Conservation (phyloP, 2,329 filamentous ascomycete species). For the Davidsoniella australis region DNA sequence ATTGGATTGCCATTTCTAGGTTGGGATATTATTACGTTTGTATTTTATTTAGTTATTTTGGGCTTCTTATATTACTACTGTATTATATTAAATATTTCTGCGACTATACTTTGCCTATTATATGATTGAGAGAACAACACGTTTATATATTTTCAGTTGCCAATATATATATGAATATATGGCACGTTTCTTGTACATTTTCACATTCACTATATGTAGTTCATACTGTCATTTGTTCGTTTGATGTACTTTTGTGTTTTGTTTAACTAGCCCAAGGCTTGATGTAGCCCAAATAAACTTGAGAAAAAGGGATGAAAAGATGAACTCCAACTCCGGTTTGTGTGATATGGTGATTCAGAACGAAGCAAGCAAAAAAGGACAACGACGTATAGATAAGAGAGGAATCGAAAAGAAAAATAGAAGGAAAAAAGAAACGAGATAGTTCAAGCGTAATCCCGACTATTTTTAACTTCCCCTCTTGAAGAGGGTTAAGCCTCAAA, state of each 20-base stretch:
- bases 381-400: too few relatives aligned
- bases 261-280: constrained; percentile 11
- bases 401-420: neutral
- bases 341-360: constrained; percentile 5
- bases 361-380: neutral
- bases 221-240: too few relatives aligned
- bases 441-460: neutral
- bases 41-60: constrained; percentile 5
- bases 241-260: constrained; percentile 1
- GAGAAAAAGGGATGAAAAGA: constrained; percentile 7
- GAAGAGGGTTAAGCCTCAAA: neutral
- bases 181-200: neutral
- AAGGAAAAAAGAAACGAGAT: constrained; percentile 1
- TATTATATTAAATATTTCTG: neutral
- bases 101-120: neutral
- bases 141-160: neutral
- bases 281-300: constrained; percentile 12
- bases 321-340: constrained; percentile 13
- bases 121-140: neutral
- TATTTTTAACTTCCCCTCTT: neutral
- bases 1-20: neutral
- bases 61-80: neutral
- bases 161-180: neutral
- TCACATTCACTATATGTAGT: too few relatives aligned
- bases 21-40: neutral